Conservation (phyloP, 441 rosid genomes). For the Cnidoscolus chayamansa region DNA sequence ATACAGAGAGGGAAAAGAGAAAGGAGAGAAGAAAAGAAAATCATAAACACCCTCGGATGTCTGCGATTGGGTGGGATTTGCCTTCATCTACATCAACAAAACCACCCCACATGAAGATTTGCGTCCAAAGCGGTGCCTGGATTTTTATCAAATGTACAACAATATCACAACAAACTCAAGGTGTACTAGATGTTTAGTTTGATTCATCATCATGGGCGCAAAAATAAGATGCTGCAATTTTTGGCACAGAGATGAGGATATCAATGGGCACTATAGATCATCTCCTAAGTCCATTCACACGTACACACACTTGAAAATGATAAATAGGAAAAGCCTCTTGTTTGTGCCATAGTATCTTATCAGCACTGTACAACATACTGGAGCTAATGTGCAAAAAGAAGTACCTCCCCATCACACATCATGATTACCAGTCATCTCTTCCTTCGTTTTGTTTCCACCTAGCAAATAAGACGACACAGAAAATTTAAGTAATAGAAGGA, state of each 20-base stretch:
- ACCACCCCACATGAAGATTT: neutral
- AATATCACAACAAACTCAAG: conserved; percentile 9
- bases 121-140: neutral
- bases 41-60: neutral
- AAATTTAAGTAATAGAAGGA: neutral
- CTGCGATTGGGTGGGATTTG: neutral
- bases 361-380: conserved; percentile 39
- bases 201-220: conserved; percentile 14
- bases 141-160: neutral
- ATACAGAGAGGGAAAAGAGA: neutral
- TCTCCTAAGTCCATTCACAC: conserved; percentile 30
- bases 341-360: conserved; percentile 38
- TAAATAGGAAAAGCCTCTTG: conserved; percentile 26
- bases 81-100: neutral
- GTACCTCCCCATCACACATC: conserved; percentile 24
- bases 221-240: conserved; percentile 7
- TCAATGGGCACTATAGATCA: conserved; percentile 9
- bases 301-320: conserved; percentile 25
- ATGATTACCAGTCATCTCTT: conserved; percentile 42
- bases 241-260: conserved; percentile 19
- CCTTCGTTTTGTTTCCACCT: conserved; percentile 77
- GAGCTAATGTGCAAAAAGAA: conserved; percentile 31
- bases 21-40: too few relatives aligned
- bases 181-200: conserved; percentile 17
- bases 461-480: conserved; percentile 11